Base-by-base conservation (phyloP, 1,284 basidiomycete genomes). In the Sparassis latifolia region DNA sequence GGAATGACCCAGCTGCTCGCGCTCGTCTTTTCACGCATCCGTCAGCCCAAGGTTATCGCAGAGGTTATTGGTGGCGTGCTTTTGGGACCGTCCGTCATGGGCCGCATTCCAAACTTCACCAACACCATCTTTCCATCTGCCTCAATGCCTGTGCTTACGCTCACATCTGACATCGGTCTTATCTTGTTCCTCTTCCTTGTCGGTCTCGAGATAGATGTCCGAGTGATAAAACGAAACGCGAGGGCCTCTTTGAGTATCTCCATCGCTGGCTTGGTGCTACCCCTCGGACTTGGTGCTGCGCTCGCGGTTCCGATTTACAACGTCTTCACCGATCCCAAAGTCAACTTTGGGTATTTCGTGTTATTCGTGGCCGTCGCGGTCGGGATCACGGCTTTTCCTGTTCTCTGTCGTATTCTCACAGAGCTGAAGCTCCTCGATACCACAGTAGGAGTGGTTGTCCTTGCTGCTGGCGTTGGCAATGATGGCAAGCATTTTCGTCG, bases 171-270 rank as follows among this genome's bases (percentile, higher is more conserved):
- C 50, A 83, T 97, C 53, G 96, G 96, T 47, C 80, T 97, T 27
- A 82, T 96, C 57, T 76, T 97, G 37, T 95, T 92, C 71, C 79
- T 96, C 9, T 95, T 95, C 72, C 74, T 95, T 48, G 82, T 98
- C 41, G 96, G 92, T 10, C 76, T 97, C 44, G 87, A 89, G 71
- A 85, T 96, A 50, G 95, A 98, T 62, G 75, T 83, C 12, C 75
- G 79, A 3, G 64, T 84, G 48, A 71, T 85, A 59, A 75, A 69
- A 57, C 66, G 69, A 42, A 78, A 80, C 58, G 73, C 69, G 5
- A 69, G 65, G 43, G 65, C 70, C 2, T 67, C 72, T n/a, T 43
- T 61, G 29, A 53, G 61, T 9, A 82, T 88, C 62, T 80, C 80
- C 0, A 53, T 73, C 2, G 70, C 74, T 1, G 84, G 74, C 7